These are phyloP conservation scores for Helicocarpus griseus DNA, from an alignment of 2,329 filamentous ascomycete species.

Conservation along the genomic window DNA sequence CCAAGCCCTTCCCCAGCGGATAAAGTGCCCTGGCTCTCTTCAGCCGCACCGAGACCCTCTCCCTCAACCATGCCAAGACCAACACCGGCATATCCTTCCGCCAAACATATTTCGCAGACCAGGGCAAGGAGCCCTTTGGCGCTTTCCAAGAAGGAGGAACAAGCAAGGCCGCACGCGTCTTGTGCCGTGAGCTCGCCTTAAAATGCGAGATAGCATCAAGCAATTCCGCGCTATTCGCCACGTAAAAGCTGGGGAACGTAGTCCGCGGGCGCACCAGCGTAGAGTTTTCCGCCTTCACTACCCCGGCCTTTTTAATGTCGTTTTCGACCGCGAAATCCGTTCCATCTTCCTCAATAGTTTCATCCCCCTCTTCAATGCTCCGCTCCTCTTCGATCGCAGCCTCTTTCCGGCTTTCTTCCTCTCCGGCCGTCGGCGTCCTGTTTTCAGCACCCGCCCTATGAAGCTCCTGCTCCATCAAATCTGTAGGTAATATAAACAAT, in stretches of 20 bases:
- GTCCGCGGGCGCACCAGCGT: not conserved
- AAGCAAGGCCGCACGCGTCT: slow-evolving; percentile 5
- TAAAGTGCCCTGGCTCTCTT: slow-evolving; percentile 20
- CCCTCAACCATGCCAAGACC: slow-evolving; percentile 29
- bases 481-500: slow-evolving; percentile 26
- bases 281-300: too few species aligned
- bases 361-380: too few species aligned
- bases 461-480: slow-evolving; percentile 23
- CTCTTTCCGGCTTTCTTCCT: too few species aligned
- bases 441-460: not conserved
- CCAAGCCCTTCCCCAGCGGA: slow-evolving; percentile 9
- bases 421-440: not conserved
- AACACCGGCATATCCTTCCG: slow-evolving; percentile 39
- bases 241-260: not conserved
- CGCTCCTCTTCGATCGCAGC: too few species aligned
- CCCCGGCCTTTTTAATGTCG: too few species aligned
- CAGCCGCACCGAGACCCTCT: slow-evolving; percentile 27
- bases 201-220: not conserved
- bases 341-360: too few species aligned
- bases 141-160: slow-evolving; percentile 22
- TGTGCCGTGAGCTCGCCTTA: not conserved
- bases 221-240: slow-evolving; percentile 3
- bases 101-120: slow-evolving; percentile 31
- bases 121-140: slow-evolving; percentile 20
- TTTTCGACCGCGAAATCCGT: too few species aligned